phyloP scores from a whole-genome alignment of 2,329 filamentous ascomycete species.

The Calonectria pseudoreteaudii region DNA sequence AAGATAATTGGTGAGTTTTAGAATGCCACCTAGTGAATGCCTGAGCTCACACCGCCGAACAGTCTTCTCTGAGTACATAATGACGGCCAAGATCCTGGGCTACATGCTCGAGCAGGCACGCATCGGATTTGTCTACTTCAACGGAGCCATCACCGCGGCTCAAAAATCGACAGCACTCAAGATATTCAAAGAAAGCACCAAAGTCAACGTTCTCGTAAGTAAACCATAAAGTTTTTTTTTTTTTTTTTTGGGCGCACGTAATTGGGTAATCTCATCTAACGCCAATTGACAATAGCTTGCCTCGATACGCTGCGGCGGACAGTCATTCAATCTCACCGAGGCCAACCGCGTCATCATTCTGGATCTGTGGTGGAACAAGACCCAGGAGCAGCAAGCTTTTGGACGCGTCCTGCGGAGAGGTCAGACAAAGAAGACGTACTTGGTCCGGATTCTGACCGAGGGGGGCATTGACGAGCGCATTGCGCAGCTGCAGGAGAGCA shows the following conservation, averaged over 20 bases:
- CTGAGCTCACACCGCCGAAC: rapidly evolving
- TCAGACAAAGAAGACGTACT: constrained; percentile 69
- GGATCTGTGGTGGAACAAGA: constrained; percentile 72
- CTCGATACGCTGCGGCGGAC: constrained; percentile 49
- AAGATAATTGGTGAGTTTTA: constrained; percentile 53
- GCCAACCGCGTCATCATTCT: constrained; percentile 66
- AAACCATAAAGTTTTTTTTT: neutral
- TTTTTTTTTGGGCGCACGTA: no score
- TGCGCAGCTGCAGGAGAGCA: constrained; percentile 65
- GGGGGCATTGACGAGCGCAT: constrained; percentile 71
- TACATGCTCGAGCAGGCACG: constrained; percentile 46
- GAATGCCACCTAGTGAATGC: neutral
- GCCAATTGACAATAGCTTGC: constrained; percentile 43
- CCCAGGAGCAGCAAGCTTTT: constrained; percentile 71
- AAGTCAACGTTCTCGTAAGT: constrained; percentile 51
- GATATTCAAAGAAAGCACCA: constrained; percentile 28
- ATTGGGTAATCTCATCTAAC: no score
- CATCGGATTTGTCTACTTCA: constrained; percentile 53
- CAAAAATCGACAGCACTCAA: constrained; percentile 37
- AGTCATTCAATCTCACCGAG: constrained; percentile 54
- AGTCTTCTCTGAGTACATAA: constrained; percentile 54
- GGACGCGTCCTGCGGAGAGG: constrained; percentile 73
- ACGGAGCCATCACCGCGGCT: constrained; percentile 34
- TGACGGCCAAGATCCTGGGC: constrained; percentile 49
- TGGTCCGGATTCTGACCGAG: constrained; percentile 67